phyloP scores from a whole-genome alignment of 176 grass and related monocot species.

The Zea mays region Zm-B73-REFERENCE-NAM-5.0 NC_050103.1:49421001-49421500 shows the following conservation, averaged over 20 bases:
- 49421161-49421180: neutral
- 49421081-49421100: too few species aligned
- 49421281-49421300: neutral
- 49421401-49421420: neutral
- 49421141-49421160: too few species aligned
- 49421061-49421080: too few species aligned
- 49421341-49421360: neutral
- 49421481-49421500: neutral
- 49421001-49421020: too few species aligned
- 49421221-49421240: neutral
- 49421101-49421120: too few species aligned
- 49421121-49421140: too few species aligned
- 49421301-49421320: neutral
- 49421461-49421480: neutral
- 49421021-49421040: too few species aligned
- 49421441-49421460: neutral
- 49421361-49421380: neutral
- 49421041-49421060: too few species aligned
- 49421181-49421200: neutral
- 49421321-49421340: neutral
- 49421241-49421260: neutral
- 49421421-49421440: neutral
- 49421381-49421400: neutral
- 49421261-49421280: neutral
- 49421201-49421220: constrained; percentile 1